Evolutionary conservation across 139 green algal species (phyloP), one percentile per base, ranked within the genome.

Genomic region (Chlorella sp.): DNA sequence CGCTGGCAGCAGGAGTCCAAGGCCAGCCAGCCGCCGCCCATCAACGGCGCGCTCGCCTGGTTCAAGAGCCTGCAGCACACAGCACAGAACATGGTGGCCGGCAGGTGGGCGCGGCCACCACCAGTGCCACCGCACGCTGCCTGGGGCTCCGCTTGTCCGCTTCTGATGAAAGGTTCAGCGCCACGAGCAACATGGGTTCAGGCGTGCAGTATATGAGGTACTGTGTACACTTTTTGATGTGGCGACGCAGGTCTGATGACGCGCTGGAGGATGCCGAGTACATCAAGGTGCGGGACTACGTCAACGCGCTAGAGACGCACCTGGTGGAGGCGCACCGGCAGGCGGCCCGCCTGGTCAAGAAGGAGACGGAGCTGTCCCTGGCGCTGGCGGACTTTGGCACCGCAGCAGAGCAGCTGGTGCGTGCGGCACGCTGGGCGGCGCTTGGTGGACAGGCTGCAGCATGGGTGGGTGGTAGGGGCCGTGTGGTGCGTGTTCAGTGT

Each of bases 181-280:
- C n/a, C n/a, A n/a, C n/a, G n/a, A n/a, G n/a, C n/a, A n/a, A n/a
- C n/a, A n/a, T n/a, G n/a, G n/a, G n/a, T n/a, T n/a, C n/a, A n/a
- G n/a, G n/a, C n/a, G n/a, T n/a, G n/a, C n/a, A n/a, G n/a, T n/a
- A n/a, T n/a, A n/a, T n/a, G n/a, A n/a, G n/a, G n/a, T n/a, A n/a
- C n/a, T n/a, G n/a, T n/a, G n/a, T n/a, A n/a, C n/a, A n/a, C n/a
- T n/a, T n/a, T n/a, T n/a, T n/a, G n/a, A n/a, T n/a, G n/a, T n/a
- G n/a, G n/a, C n/a, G n/a, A n/a, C n/a, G 66, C 71, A 79, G 80
- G 49, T 72, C 62, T n/a, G 81, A 86, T 29, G 89, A 94, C 63
- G 81, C 86, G 36, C 73, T 87, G 62, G 91, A 95, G 76, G 93
- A 97, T 62, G 70, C 82, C 17, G 90, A 96, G 64, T 96, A 96